Conservation (phyloP, 2,329 filamentous ascomycete genomes). For the Alternaria conjuncta region DNA sequence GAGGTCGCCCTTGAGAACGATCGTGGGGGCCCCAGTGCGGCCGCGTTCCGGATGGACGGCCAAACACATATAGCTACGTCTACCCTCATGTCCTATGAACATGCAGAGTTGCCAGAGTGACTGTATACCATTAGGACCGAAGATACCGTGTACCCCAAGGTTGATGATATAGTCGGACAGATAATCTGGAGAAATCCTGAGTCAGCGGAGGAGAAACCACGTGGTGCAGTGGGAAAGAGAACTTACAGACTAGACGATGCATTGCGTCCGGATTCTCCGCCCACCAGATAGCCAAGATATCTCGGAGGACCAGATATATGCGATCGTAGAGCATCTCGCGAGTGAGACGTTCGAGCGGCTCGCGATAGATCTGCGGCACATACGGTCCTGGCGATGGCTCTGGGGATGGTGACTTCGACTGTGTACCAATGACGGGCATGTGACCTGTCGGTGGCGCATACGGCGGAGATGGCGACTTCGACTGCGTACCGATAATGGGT, state of each 20-base stretch:
- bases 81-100: conserved; percentile 9
- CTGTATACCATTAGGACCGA: conserved; percentile 11
- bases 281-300: not conserved
- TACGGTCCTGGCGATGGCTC: not conserved
- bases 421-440: not conserved
- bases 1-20: conserved; percentile 5
- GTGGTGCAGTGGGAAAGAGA: not conserved
- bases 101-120: conserved; percentile 7
- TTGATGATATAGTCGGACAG: not conserved
- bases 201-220: not conserved
- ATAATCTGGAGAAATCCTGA: not conserved
- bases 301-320: not conserved
- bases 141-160: not conserved
- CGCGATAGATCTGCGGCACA: not conserved
- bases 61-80: conserved; percentile 11
- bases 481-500: not conserved
- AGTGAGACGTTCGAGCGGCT: not conserved
- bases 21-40: not conserved
- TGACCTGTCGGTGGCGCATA: not conserved
- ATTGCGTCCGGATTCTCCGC: not conserved
- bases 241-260: not conserved
- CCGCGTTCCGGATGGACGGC: not conserved
- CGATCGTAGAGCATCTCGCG: not conserved
- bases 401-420: not conserved
- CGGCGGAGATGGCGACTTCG: not conserved